Percentiles rank a stretch among this genome's conserved stretches.
Conservation (phyloP, 176 grass and related monocot species). For the Oryza meridionalis region DNA sequence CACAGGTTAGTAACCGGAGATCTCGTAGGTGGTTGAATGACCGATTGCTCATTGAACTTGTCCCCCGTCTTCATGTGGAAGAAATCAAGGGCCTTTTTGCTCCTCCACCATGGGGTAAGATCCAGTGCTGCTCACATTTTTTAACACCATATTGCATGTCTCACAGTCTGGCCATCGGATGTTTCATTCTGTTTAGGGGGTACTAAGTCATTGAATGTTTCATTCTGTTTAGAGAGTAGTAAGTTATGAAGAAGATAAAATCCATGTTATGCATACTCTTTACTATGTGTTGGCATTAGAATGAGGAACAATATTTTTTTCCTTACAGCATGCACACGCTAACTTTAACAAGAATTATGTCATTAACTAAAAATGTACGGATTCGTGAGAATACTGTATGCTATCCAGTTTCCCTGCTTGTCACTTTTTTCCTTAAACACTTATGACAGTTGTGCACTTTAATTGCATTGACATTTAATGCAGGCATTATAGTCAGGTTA, state of each 20-base stretch:
- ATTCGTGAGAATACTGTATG: neutral
- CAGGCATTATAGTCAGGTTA: neutral
- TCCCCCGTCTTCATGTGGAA: conserved; percentile 81
- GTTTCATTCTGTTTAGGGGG: too few relatives aligned
- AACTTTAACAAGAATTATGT: neutral
- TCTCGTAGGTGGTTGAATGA: conserved; percentile 92
- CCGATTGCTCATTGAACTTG: conserved; percentile 82
- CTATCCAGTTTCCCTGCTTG: neutral
- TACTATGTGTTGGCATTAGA: neutral
- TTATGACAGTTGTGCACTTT: neutral
- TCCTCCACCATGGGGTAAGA: conserved; percentile 90
- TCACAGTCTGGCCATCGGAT: too few relatives aligned
- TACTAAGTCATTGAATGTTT: neutral
- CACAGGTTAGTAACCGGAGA: conserved; percentile 82
- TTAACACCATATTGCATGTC: neutral
- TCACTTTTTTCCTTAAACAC: neutral
- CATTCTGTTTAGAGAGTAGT: too few relatives aligned
- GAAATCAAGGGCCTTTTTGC: conserved; percentile 97
- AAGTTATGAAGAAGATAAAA: neutral
- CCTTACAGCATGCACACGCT: neutral
- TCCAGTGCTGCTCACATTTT: neutral
- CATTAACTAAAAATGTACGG: conserved; percentile 4
- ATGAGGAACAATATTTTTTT: neutral
- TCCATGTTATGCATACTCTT: too few relatives aligned
- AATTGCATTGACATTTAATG: conserved; percentile 21